Conservation (phyloP, 805 yeast genomes). For the Wickerhamomyces bisporus region DNA sequence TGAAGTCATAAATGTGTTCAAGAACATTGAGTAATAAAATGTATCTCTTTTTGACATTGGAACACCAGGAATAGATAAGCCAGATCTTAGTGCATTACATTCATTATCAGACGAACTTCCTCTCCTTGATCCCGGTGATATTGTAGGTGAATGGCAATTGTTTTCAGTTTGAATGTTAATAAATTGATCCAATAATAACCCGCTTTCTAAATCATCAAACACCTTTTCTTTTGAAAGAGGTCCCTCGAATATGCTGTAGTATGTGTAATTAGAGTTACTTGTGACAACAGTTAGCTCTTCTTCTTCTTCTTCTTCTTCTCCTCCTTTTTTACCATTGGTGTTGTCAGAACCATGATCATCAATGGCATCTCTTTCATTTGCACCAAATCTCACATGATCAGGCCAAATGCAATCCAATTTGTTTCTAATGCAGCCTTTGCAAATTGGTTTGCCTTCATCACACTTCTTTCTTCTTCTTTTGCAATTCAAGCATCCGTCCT, state of each 20-base stretch:
- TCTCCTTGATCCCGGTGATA: not conserved
- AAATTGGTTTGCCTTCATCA: conserved; percentile 21
- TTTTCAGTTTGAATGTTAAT: conserved; percentile 17
- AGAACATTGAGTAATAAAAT: conserved; percentile 18
- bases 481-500: conserved; percentile 20
- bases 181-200: conserved; percentile 15
- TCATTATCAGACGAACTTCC: not conserved
- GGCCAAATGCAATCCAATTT: conserved; percentile 19
- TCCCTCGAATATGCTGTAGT: conserved; percentile 1
- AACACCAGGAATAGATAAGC: conserved; percentile 13
- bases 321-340: too few relatives aligned
- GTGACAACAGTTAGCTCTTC: too few relatives aligned
- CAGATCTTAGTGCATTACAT: not conserved
- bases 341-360: conserved; percentile 1
- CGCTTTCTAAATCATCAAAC: conserved; percentile 4
- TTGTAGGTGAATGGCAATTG: not conserved
- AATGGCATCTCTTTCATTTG: not conserved
- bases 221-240: not conserved
- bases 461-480: conserved; percentile 23
- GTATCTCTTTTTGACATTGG: conserved; percentile 13
- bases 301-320: too few relatives aligned
- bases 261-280: not conserved
- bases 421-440: conserved; percentile 14
- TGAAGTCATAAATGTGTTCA: conserved; percentile 17
- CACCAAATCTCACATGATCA: conserved; percentile 6